A percentile compares a stretch with the other conserved stretches of the same genome.
These are phyloP conservation scores for Astragalus membranaceus DNA, from an alignment of 306 rosid genomes.

Conservation along the genomic window DNA sequence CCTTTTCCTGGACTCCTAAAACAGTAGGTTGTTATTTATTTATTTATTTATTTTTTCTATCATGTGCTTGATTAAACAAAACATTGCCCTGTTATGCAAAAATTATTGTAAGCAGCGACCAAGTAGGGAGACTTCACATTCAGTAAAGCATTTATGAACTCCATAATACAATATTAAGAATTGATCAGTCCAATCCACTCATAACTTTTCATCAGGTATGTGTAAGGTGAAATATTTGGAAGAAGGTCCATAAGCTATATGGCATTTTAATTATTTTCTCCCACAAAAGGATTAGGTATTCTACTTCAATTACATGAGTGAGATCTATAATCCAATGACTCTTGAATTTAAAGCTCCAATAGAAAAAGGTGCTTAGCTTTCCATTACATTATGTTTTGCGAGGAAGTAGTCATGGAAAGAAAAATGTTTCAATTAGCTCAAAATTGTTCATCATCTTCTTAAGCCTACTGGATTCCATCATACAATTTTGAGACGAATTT, in stretches of 20 bases:
- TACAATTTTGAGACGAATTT: neutral
- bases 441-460: neutral
- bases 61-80: neutral
- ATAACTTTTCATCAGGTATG: neutral
- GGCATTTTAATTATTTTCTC: neutral
- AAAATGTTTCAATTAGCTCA: neutral
- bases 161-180: neutral
- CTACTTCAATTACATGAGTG: neutral
- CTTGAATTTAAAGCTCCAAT: constrained; percentile 1
- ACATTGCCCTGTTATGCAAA: neutral
- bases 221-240: neutral
- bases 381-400: neutral
- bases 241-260: neutral
- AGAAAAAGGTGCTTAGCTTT: neutral
- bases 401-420: neutral
- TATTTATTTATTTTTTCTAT: neutral
- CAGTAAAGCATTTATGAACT: neutral
- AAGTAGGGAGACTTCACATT: neutral
- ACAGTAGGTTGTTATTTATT: neutral
- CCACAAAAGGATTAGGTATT: neutral
- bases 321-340: neutral
- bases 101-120: neutral
- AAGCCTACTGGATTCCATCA: neutral
- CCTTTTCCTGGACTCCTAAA: neutral
- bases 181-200: neutral